Base-by-base conservation (phyloP, 768 basidiomycete genomes). In the Suillus americanus region DNA sequence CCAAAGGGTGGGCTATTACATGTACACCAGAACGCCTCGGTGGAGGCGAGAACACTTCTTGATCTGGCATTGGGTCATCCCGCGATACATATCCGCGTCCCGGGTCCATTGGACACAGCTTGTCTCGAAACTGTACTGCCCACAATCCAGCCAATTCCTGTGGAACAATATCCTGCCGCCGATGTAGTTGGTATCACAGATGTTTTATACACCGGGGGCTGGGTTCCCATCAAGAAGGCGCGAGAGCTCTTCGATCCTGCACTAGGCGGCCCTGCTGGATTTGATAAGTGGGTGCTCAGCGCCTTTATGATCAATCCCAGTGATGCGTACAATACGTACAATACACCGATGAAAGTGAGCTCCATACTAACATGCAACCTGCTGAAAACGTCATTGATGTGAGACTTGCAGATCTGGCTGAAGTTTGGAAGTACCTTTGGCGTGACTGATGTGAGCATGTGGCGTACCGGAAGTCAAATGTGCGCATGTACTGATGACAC, bases 1-100 rank as follows among this genome's bases (percentile, higher is more conserved):
- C 83, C 82, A 13, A 84, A 83, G 69, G 83, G 83, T n/a, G 80
- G 74, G 1, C 67, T 84, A 18, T 69, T 85, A 3, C 82, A 84
- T 61, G 78, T 74, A 1, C 82, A 83, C 65, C 74, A 82, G 25
- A 74, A 82, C 53, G 82, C 79, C 25, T 79, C 77, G 4, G 80
- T 80, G 7, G 79, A 80, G 59, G 74, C 72, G 1, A 60, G 67
- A 28, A 67, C 75, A 46, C 71, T 84, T 16, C 71, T 82, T 10
- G 37, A 71, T 12, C 71, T 78, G 20, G 81, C 81, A 8, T 66
- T 80, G 30, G 61, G 74, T 40, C 75, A 81, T n/a, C 74, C 79
- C 7, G 72, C 73, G 3, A 71, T 83, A 45, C 81, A 83, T 67
- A 73, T 85, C 33, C 71, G 77, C 13, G 66, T 69, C 2, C 38